These are phyloP conservation scores for Acorus gramineus DNA, from an alignment of 106 monocot species.

Conservation along the genomic window DNA sequence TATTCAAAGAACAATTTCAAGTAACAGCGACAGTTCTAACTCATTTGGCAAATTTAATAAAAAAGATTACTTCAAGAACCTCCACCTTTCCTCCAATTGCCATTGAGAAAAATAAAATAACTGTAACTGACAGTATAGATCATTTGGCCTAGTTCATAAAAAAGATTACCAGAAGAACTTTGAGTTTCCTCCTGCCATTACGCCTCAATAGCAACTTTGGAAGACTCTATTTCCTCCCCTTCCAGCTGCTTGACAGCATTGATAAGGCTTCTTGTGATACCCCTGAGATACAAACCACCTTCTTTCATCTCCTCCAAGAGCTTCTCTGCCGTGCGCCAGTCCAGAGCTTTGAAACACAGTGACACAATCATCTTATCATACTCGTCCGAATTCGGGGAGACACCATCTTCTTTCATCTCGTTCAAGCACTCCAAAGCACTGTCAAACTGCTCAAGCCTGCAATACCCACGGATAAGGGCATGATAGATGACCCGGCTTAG, in stretches of 20 bases:
- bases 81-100: too few species aligned
- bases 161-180: too few species aligned
- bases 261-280: constrained; percentile 50
- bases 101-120: too few species aligned
- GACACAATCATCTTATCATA: constrained; percentile 72
- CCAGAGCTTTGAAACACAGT: constrained; percentile 70
- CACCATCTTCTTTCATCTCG: constrained; percentile 68
- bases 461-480: constrained; percentile 79
- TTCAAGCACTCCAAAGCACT: constrained; percentile 66
- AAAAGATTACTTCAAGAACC: too few species aligned
- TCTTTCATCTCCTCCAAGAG: constrained; percentile 74
- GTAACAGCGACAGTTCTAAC: too few species aligned
- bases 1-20: too few species aligned
- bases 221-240: constrained; percentile 38
- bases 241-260: constrained; percentile 67
- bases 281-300: constrained; percentile 47
- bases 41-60: too few species aligned
- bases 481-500: constrained; percentile 60
- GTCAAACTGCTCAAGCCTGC: constrained; percentile 64
- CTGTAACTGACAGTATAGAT: too few species aligned
- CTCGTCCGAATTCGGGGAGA: constrained; percentile 65
- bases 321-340: constrained; percentile 77
- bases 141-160: too few species aligned
- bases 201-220: constrained; percentile 10
- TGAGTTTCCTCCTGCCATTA: neutral